These are phyloP conservation scores for Raphanus hybrid DNA, from an alignment of 441 rosid species.

Conservation along the genomic window DNA sequence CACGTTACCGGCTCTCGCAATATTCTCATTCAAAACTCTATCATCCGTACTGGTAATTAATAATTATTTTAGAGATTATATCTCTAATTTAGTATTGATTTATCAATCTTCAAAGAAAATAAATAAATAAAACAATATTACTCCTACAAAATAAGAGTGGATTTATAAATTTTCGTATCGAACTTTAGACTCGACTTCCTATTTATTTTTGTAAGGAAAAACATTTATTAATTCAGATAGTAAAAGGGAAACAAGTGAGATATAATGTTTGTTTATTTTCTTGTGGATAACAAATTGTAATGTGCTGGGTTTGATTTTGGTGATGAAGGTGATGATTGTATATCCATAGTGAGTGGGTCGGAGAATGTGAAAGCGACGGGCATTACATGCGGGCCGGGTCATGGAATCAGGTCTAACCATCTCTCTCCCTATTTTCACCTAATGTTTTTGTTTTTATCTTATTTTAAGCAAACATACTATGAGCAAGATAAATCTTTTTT, in stretches of 20 bases:
- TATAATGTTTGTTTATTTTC: not conserved
- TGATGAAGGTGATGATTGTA: constrained; percentile 85
- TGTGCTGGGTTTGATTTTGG: constrained; percentile 27
- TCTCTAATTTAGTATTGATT: not conserved
- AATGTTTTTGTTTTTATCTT: constrained; percentile 9
- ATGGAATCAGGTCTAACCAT: constrained; percentile 79
- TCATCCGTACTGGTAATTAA: constrained; percentile 65
- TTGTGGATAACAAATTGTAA: constrained; percentile 1
- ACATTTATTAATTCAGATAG: not conserved
- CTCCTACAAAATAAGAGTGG: not conserved
- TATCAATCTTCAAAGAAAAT: not conserved
- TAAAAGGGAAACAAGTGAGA: not conserved
- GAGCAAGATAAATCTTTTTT: constrained; percentile 11
- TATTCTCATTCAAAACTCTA: constrained; percentile 59
- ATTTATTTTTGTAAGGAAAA: not conserved
- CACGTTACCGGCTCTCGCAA: constrained; percentile 72
- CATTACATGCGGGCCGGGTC: constrained; percentile 92
- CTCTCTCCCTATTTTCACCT: constrained; percentile 45
- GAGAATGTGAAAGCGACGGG: constrained; percentile 72
- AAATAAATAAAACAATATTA: not conserved
- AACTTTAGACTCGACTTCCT: not conserved
- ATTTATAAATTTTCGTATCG: not conserved
- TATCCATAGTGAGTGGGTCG: constrained; percentile 89
- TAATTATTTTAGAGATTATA: not conserved
- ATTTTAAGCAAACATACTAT: constrained; percentile 20